Percentiles rank a stretch among this genome's conserved stretches.
Evolutionary conservation across 176 grass and related monocot species (phyloP).

Genomic region (Ensete ventricosum): DNA sequence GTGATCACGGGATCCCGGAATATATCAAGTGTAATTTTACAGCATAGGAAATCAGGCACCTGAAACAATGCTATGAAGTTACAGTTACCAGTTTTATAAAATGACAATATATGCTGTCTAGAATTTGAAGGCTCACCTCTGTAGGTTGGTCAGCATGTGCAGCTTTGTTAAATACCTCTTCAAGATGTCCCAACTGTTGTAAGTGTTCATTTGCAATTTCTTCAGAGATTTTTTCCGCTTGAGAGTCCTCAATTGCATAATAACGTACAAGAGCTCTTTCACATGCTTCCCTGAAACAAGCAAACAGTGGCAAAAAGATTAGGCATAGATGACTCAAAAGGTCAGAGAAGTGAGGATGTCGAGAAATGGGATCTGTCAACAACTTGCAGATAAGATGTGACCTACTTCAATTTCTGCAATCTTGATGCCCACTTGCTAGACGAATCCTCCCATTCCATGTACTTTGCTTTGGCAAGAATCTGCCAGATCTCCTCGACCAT

Average conservation of each 20-base stretch:
- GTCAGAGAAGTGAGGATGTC: not conserved
- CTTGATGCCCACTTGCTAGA: slow-evolving; percentile 47
- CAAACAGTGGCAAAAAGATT: not conserved
- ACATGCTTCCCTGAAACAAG: slow-evolving; percentile 43
- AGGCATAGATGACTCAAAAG: not conserved
- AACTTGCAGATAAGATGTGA: not conserved
- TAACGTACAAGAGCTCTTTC: slow-evolving; percentile 65
- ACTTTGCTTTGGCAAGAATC: slow-evolving; percentile 69
- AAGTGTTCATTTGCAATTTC: slow-evolving; percentile 29
- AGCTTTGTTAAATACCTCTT: slow-evolving; percentile 54
- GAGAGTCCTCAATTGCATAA: slow-evolving; percentile 50
- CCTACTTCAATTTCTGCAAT: slow-evolving; percentile 63
- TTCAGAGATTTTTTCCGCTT: slow-evolving; percentile 11
- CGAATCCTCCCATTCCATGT: slow-evolving; percentile 57
- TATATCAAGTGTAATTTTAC: slow-evolving; percentile 76
- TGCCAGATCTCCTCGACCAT: slow-evolving; percentile 66
- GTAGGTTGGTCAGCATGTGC: slow-evolving; percentile 30
- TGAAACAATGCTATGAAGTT: slow-evolving; percentile 17
- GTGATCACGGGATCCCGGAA: slow-evolving; percentile 86
- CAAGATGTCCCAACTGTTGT: slow-evolving; percentile 48
- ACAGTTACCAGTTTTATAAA: slow-evolving; percentile 6
- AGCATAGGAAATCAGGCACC: slow-evolving; percentile 83
- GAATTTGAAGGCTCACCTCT: slow-evolving; percentile 45
- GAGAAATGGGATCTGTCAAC: not conserved
- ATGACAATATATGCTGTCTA: not conserved